Conservation (phyloP, 2,329 filamentous ascomycete genomes). For the Cytospora paraplurivora region DNA sequence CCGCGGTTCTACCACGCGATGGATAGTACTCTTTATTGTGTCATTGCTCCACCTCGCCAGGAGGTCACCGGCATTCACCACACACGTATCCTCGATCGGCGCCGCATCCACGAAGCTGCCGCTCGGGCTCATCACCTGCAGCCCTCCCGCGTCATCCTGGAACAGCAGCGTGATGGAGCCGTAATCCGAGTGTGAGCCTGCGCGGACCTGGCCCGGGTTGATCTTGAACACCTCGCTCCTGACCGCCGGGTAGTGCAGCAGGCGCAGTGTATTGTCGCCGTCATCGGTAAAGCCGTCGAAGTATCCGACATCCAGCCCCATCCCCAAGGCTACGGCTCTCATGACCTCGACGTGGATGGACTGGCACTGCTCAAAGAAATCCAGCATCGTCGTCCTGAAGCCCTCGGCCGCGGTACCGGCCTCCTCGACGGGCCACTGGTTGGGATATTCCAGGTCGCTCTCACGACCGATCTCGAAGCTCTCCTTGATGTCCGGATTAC, state of each 20-base stretch:
- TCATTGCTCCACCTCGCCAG: constrained; percentile 89
- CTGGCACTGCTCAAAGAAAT: constrained; percentile 76
- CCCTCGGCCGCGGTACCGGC: constrained; percentile 50
- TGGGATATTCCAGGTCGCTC: constrained; percentile 62
- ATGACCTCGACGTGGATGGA: constrained; percentile 75
- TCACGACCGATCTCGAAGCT: constrained; percentile 67
- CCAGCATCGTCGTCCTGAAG: constrained; percentile 73
- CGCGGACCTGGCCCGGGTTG: constrained; percentile 70
- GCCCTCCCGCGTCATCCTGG: constrained; percentile 58
- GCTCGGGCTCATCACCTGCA: constrained; percentile 68
- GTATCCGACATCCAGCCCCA: constrained; percentile 70
- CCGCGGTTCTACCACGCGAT: constrained; percentile 87
- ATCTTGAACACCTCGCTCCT: constrained; percentile 64
- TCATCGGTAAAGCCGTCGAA: constrained; percentile 76
- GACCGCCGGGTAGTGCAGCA: constrained; percentile 77
- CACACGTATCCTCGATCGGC: constrained; percentile 78
- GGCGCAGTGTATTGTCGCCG: constrained; percentile 70
- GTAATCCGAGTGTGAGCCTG: constrained; percentile 75
- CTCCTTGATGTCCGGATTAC: constrained; percentile 67
- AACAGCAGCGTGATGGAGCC: constrained; percentile 64
- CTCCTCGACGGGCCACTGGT: constrained; percentile 69
- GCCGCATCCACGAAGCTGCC: constrained; percentile 81
- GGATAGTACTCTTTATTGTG: constrained; percentile 85
- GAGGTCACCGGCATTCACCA: constrained; percentile 88
- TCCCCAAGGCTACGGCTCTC: constrained; percentile 80